These are phyloP conservation scores for Orbilia blumenaviensis DNA, from an alignment of 2,329 filamentous ascomycete species.

Conservation along the genomic window DNA sequence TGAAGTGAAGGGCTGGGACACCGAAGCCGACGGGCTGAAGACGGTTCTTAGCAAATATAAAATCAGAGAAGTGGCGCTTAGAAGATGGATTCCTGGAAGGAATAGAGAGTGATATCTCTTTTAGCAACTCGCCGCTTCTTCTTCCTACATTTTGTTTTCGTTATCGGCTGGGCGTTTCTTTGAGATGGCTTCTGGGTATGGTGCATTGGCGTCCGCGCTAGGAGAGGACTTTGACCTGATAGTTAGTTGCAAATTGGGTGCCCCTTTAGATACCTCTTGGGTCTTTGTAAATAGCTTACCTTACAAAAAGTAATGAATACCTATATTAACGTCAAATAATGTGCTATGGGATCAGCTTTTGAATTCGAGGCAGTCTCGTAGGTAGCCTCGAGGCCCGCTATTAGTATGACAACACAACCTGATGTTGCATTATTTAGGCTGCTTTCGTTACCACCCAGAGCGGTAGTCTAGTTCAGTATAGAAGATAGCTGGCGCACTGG, in stretches of 20 bases:
- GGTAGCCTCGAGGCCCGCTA: no score
- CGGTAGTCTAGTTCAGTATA: no score
- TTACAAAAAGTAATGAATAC: not conserved
- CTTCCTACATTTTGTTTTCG: not conserved
- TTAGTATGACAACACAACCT: not conserved
- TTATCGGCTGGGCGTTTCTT: not conserved
- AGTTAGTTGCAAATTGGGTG: not conserved
- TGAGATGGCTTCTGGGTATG: not conserved
- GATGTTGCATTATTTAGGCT: no score
- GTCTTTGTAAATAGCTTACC: not conserved
- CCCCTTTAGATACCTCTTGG: conserved; percentile 1
- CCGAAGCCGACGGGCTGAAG: conserved; percentile 67
- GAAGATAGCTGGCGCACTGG: no score
- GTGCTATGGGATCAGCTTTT: no score
- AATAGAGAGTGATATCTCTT: conserved; percentile 67
- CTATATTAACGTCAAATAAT: no score
- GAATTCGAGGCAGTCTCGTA: no score
- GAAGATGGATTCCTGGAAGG: conserved; percentile 84
- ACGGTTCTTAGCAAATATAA: conserved; percentile 74
- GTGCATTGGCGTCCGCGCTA: not conserved
- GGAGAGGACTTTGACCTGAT: not conserved
- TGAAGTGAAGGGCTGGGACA: conserved; percentile 63
- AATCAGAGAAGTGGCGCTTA: conserved; percentile 81
- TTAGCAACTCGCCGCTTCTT: not conserved
- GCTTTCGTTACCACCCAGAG: no score